Evolutionary conservation across 2,329 filamentous ascomycete species (phyloP), one percentile per base, ranked within the genome.

Genomic region (Onygenales sp.): DNA sequence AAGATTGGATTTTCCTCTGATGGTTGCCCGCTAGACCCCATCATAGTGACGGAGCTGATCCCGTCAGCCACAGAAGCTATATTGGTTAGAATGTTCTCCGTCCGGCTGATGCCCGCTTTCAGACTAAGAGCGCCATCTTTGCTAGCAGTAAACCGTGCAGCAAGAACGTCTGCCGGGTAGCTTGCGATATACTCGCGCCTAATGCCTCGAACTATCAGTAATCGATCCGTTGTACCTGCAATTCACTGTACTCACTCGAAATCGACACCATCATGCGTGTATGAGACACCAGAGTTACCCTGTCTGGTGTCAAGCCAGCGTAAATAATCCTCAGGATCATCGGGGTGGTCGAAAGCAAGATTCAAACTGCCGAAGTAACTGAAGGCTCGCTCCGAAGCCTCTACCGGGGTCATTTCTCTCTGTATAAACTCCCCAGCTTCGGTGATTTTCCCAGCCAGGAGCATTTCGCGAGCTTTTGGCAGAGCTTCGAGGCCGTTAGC

Each of bases 301-400:
- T 62, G 62, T 4, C 53, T 55, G 14, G 73, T 58, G 48, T 74
- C 68, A 0, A 75, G 65, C 38, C 56, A 62, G 10, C 73, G 63
- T 27, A 56, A 54, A 44, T 74, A 74, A 33, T 62, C 53, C 11
- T 66, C 56, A 13, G 54, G 57, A 17, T 50, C 21, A 35, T 57
- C 51, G 0, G 51, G 57, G 33, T 70, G 67, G 8, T 61, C 64
- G 53, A 71, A 66, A 17, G 69, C 65, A 1, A 74, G 31, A 8
- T 63, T 65, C 32, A 68, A 58, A 38, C 58, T 53, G n/a, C 61
- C 64, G 3, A 66, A 54, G 8, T 64, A 71, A 51, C 75, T 72
- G 55, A 73, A 75, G 55, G 75, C 69, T 44, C 72, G 63, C 60
- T 72, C 70, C 33, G 64, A 68, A 31, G 68, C 63, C 9, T 72